Evolutionary conservation across 1,284 basidiomycete species (phyloP), one percentile per base, ranked within the genome.

Genomic region (Puccinia polysora): DNA sequence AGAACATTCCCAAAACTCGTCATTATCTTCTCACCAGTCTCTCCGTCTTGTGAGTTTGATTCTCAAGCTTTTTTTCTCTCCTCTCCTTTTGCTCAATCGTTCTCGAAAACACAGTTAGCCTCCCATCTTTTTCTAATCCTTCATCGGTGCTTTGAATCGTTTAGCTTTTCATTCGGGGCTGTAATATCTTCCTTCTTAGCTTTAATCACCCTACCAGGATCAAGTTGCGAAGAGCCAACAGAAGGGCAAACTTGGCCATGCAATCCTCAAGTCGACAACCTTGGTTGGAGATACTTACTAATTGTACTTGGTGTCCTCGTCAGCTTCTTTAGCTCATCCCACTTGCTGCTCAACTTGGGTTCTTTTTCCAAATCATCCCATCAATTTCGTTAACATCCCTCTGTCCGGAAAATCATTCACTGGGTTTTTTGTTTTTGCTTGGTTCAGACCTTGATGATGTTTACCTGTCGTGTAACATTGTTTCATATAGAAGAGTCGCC

Each of bases 401-500:
- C 23, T 36, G 2, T 32, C 28, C 8, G 14, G 8, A 23, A 38
- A 18, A 34, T 15, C 52, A 32, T 32, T 49, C 10, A 85, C 89
- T 58, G 88, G 89, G 76, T 77, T 87, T 83, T 28, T 36, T 20
- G 28, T 10, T 56, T 30, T 23, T 32, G 38, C 59, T 62, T 25
- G 23, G 28, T 23, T 52, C 15, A 95, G 89, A 97, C 93, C 15
- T 81, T 94, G 15, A 80, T 83, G 1, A 95, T 97, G 87, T 92
- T 93, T 78, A 78, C 89, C 25, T 87, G 87, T 2, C 88, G 94
- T 18, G 89, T 95, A 74, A 82, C 90, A 8, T 88, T 97, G 79
- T 96, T 97, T 83, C 86, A 86, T 8, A 82, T 98, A 18, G 88
- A 95, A 78, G 95, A 98, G 81, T 95, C 91, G 0, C 93, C 95